Base-by-base conservation (phyloP, 306 rosid species). In the Trichosanthes cucumerina region DNA sequence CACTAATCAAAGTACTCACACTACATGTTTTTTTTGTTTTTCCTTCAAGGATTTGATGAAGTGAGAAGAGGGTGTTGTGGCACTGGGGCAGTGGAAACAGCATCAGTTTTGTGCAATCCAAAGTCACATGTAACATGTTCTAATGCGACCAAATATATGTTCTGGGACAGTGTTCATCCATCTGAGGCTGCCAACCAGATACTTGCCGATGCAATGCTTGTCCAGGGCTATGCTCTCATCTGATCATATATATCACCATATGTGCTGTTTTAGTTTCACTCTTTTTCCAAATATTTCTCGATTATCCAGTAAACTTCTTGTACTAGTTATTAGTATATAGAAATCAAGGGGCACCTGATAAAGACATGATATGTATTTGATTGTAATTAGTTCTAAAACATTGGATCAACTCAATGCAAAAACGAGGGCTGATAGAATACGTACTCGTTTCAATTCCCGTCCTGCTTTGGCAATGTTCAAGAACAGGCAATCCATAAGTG, bases 91-190 rank as follows among this genome's bases (percentile, higher is more conserved):
- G 84, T 87, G 4, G 97, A 90, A 85, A 82, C 84, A 23, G 88
- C 93, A 77, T 75, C 88, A 14, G 78, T 90, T 10, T 87, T 95
- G 87, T 95, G 99, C 89, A 91, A 92, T 83, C 87, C 86, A 31
- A 81, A 85, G 38, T 85, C 98, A 44, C 41, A 72, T 23, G 98
- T 96, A 84, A 95, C 97, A 39, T 95, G 97, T 81, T 34, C 88
- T 44, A 95, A 95, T 85, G 93, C 99, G 14, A 89, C 96, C 24
- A 92, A 88, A 16, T 95, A 92, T 82, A 96, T 92, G 86, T 95
- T 95, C 72, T 92, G 96, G 93, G 99, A 95, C 83, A 86, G 91
- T 44, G 96, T 92, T 43, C 99, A 95, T 87, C 97, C 98, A 78
- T 88, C 97, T 41, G 72, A 91, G 80, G 96, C 97, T 47, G 97